Conservation (phyloP, 192 early-diverging fungal genomes). For the Geosiphon pyriformis region DNA sequence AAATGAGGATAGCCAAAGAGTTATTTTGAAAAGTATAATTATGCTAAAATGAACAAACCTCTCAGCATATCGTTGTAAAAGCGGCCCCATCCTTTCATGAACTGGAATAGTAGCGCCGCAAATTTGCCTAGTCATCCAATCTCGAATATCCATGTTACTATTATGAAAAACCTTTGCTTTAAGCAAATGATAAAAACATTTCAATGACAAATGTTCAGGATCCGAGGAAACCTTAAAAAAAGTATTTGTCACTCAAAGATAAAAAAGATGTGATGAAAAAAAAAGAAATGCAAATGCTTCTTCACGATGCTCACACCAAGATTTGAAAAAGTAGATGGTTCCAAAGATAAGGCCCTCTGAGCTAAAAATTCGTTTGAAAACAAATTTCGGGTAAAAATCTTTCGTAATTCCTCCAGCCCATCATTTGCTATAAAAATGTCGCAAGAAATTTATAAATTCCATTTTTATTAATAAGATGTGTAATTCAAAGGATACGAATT, state of each 20-base stretch:
- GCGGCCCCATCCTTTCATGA: slow-evolving; percentile 24
- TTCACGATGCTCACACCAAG: not conserved
- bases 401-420: slow-evolving; percentile 5
- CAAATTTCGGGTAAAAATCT: not conserved
- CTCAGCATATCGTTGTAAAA: slow-evolving; percentile 31
- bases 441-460: not conserved
- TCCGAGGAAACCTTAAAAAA: slow-evolving; percentile 7
- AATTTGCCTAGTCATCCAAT: slow-evolving; percentile 29
- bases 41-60: slow-evolving; percentile 21
- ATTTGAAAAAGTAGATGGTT: slow-evolving; percentile 8
- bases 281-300: not conserved
- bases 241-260: not conserved
- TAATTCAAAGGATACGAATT: slow-evolving; percentile 1
- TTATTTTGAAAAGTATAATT: not conserved
- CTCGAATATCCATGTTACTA: slow-evolving; percentile 22
- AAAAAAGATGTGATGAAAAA: too few species aligned
- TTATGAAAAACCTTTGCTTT: slow-evolving; percentile 29
- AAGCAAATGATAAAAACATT: slow-evolving; percentile 27
- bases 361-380: slow-evolving; percentile 4
- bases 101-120: slow-evolving; percentile 28
- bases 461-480: not conserved
- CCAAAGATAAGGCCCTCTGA: slow-evolving; percentile 11
- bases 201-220: slow-evolving; percentile 4
- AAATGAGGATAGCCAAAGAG: not conserved
- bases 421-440: not conserved